These are phyloP conservation scores for Myotisia sp. DNA, from an alignment of 2,329 filamentous ascomycete species.

Conservation along the genomic window DNA sequence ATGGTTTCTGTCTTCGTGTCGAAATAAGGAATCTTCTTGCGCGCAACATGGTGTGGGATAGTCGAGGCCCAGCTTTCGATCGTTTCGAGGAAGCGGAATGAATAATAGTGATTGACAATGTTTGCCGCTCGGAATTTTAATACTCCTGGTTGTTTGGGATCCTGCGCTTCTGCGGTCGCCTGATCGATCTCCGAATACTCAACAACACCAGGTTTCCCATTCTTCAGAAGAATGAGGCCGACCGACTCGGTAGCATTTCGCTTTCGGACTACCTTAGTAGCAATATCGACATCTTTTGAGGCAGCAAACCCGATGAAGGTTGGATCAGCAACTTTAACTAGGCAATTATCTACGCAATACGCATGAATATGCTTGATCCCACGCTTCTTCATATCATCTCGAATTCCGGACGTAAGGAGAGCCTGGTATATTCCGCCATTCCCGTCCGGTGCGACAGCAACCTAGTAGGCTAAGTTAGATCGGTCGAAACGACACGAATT, in stretches of 20 bases:
- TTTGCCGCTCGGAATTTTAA: constrained; percentile 96
- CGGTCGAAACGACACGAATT: neutral
- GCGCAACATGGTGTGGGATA: constrained; percentile 87
- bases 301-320: constrained; percentile 90
- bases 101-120: constrained; percentile 99
- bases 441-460: constrained; percentile 90
- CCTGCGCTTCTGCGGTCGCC: constrained; percentile 75
- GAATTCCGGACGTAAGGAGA: constrained; percentile 62
- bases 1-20: constrained; percentile 62
- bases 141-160: constrained; percentile 62
- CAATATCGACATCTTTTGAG: constrained; percentile 78
- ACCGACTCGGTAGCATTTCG: constrained; percentile 92
- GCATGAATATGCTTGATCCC: constrained; percentile 91
- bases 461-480: constrained; percentile 25
- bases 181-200: constrained; percentile 96
- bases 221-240: constrained; percentile 84
- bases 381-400: constrained; percentile 75
- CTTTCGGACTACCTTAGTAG: constrained; percentile 98
- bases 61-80: constrained; percentile 76
- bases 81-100: constrained; percentile 76
- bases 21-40: constrained; percentile 92
- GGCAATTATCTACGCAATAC: constrained; percentile 97
- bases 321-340: constrained; percentile 97
- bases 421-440: constrained; percentile 96
- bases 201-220: constrained; percentile 90